Base-by-base conservation (phyloP, 2,329 filamentous ascomycete genomes). In the Ophiostoma sp. region DNA sequence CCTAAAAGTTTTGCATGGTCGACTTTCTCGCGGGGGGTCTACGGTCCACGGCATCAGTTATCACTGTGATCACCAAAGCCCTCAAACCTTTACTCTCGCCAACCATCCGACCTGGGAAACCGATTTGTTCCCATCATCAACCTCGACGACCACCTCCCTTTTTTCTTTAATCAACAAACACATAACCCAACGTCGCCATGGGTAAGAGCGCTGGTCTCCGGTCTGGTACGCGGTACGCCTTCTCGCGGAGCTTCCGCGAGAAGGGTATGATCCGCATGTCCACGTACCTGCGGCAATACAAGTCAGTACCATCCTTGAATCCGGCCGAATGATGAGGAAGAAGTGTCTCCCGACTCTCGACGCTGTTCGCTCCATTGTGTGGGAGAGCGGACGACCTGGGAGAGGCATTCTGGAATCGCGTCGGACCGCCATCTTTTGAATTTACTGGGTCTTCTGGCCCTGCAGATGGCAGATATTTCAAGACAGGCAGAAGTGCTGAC, bases 271-370 rank as follows among this genome's bases (percentile, higher is more conserved):
- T 99, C 85, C 85, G 87, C 79, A 86, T 98, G 80, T 93, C 90
- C 78, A 98, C 94, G 81, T 99, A 98, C 88, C 86, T 99, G 79
- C 90, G 89, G 83, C 88, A 92, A 81, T 98, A 96, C 91, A 93
- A 90, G 89, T 93, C 85, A 78, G 86, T 78, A 73, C 60, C 20
- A 67, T 31, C 36, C 60, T 20, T 54, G 72, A 71, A 31, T 52
- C 65, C 41, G 41, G 35, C 33, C 60, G 60, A 11, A 3, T 20
- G 11, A 23, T n/a, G 44, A 36, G 20, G 54, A 36, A 20, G 23
- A 36, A n/a, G 4, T 48, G 20, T 2, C 5, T 11, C 20, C 27
- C 8, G 1, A 36, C n/a, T 31, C 15, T 11, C 27, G 57, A 33
- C 27, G 23, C 27, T 33, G 27, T 13, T 48, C 44, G 44, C 20